phyloP scores from a whole-genome alignment of 495 filamentous ascomycete species.

The Tetracladium marchalianum region DNA sequence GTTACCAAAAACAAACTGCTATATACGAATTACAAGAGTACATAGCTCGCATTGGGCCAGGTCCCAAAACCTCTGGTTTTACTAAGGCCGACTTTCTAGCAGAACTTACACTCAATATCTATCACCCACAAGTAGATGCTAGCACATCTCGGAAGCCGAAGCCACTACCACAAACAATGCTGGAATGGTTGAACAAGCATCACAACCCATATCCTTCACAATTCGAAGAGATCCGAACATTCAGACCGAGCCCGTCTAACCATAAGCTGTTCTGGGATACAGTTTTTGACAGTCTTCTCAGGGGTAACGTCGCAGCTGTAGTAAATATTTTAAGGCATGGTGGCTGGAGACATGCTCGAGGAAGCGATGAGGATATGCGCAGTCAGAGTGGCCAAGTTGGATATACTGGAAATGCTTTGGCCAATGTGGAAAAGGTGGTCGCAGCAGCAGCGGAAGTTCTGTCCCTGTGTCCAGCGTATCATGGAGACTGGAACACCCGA shows the following conservation, averaged over 20 bases:
- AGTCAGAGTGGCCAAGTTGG: slow-evolving; percentile 41
- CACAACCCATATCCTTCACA: slow-evolving; percentile 54
- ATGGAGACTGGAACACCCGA: slow-evolving; percentile 65
- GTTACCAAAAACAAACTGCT: slow-evolving; percentile 31
- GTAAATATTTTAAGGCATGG: slow-evolving; percentile 55
- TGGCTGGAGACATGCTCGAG: slow-evolving; percentile 62
- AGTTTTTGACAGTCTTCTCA: slow-evolving; percentile 53
- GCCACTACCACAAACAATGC: slow-evolving; percentile 61
- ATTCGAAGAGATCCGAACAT: slow-evolving; percentile 44
- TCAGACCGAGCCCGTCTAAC: slow-evolving; percentile 60
- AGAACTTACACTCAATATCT: slow-evolving; percentile 59
- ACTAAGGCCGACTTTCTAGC: slow-evolving; percentile 67
- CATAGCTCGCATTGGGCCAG: slow-evolving; percentile 52
- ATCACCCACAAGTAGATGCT: slow-evolving; percentile 46
- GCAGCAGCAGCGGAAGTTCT: slow-evolving; percentile 55
- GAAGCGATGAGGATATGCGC: slow-evolving; percentile 43
- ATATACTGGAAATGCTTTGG: slow-evolving; percentile 60
- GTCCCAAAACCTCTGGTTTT: slow-evolving; percentile 43
- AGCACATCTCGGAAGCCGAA: slow-evolving; percentile 17
- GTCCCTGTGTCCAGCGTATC: slow-evolving; percentile 57
- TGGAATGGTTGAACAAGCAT: slow-evolving; percentile 67
- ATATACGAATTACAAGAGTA: slow-evolving; percentile 40
- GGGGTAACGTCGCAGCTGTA: slow-evolving; percentile 57
- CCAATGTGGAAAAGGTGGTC: slow-evolving; percentile 60
- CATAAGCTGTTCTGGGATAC: slow-evolving; percentile 74